Conservation (phyloP, 192 early-diverging fungal species). For the Mortierella claussenii region DNA sequence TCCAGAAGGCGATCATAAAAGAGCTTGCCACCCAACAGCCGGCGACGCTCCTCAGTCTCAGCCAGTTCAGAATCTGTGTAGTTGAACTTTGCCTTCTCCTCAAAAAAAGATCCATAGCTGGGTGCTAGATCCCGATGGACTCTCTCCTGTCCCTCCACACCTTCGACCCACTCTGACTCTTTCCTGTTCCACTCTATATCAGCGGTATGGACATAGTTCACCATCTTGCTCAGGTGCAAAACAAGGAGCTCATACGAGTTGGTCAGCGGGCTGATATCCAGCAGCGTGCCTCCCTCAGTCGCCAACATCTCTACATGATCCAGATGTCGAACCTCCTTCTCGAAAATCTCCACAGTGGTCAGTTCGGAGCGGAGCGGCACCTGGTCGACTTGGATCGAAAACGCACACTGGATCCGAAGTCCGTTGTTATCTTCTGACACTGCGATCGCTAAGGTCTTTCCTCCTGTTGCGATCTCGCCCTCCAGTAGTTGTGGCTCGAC, state of each 20-base stretch:
- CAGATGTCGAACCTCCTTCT: slow-evolving; percentile 32
- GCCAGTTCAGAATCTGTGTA: slow-evolving; percentile 31
- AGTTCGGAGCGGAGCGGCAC: slow-evolving; percentile 24
- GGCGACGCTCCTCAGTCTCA: slow-evolving; percentile 33
- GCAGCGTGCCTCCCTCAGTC: slow-evolving; percentile 28
- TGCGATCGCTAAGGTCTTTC: slow-evolving; percentile 34
- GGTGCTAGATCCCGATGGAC: slow-evolving; percentile 20
- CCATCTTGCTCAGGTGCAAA: slow-evolving; percentile 39
- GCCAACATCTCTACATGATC: slow-evolving; percentile 31
- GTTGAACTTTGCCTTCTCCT: slow-evolving; percentile 21
- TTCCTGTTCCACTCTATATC: slow-evolving; percentile 32
- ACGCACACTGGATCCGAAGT: slow-evolving; percentile 45
- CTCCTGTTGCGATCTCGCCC: slow-evolving; percentile 30
- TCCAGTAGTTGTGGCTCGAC: slow-evolving; percentile 38
- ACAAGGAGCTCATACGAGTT: slow-evolving; percentile 46
- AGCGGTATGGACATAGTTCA: slow-evolving; percentile 27
- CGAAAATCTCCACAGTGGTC: slow-evolving; percentile 40
- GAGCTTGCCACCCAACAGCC: slow-evolving; percentile 36
- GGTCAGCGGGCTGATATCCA: slow-evolving; percentile 44
- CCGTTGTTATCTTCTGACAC: slow-evolving; percentile 38
- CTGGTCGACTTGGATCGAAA: slow-evolving; percentile 23
- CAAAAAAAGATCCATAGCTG: slow-evolving; percentile 22
- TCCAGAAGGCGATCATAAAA: slow-evolving; percentile 49
- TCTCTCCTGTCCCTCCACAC: slow-evolving; percentile 5
- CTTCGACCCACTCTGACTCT: slow-evolving; percentile 36